Percentiles rank a stretch among this genome's conserved stretches.
phyloP scores from a whole-genome alignment of 257 asterid genomes.

The Capsicum chinense region DNA sequence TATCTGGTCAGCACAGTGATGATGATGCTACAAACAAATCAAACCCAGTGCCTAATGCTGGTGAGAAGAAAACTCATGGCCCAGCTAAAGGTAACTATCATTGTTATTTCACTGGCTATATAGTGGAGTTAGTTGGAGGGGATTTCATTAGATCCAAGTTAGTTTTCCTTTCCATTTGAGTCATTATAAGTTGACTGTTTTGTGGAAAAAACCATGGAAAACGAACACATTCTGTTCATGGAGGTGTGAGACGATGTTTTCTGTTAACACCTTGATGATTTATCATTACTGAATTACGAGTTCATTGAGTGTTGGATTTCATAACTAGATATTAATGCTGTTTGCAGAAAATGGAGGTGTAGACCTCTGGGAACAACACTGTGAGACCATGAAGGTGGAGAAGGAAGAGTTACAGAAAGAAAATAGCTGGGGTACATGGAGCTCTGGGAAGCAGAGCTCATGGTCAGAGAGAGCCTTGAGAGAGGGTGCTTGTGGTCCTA shows the following conservation, averaged over 20 bases:
- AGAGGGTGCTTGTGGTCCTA: constrained; percentile 50
- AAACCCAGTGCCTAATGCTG: background rate
- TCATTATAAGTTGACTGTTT: background rate
- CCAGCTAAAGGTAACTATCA: background rate
- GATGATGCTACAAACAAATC: background rate
- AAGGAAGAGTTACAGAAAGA: constrained; percentile 53
- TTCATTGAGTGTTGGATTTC: background rate
- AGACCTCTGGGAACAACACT: constrained; percentile 73
- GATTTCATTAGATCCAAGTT: background rate
- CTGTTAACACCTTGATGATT: background rate
- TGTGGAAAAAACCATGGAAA: background rate
- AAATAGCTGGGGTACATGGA: constrained; percentile 50
- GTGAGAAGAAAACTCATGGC: background rate
- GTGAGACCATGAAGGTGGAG: constrained; percentile 54
- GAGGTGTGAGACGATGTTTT: background rate
- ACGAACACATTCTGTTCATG: background rate
- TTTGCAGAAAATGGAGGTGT: constrained; percentile 46
- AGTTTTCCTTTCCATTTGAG: background rate
- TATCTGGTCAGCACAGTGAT: background rate
- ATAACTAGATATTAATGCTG: constrained; percentile 11
- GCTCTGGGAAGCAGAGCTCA: constrained; percentile 46
- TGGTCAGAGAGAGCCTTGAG: constrained; percentile 63
- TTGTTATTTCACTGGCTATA: background rate
- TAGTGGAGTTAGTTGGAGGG: background rate
- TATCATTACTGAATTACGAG: background rate